phyloP scores from a whole-genome alignment of 768 basidiomycete genomes.

The Serendipita vermifera region DNA sequence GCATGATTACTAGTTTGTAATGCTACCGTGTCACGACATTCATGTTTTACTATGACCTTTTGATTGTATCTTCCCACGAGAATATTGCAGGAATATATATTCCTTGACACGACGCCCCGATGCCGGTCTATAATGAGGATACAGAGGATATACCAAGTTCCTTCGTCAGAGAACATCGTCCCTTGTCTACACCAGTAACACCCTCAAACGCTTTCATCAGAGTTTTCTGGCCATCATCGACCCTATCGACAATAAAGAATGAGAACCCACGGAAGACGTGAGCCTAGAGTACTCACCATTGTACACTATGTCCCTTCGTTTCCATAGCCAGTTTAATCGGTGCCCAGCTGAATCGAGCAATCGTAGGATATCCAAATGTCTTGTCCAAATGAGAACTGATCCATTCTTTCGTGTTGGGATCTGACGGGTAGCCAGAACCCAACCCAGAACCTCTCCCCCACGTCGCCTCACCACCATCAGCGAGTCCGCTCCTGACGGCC shows the following conservation, averaged over 20 bases:
- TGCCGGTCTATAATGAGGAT: conserved; percentile 44
- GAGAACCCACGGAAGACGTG: not conserved
- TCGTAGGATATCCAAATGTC: conserved; percentile 81
- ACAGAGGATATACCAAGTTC: conserved; percentile 66
- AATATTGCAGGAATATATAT: too few relatives aligned
- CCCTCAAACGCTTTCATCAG: conserved; percentile 63
- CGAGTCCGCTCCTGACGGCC: conserved; percentile 20
- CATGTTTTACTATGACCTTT: too few relatives aligned
- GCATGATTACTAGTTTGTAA: too few relatives aligned
- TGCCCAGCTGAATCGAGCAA: conserved; percentile 92
- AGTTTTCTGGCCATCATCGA: conserved; percentile 68
- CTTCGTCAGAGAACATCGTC: conserved; percentile 52
- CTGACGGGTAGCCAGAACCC: conserved; percentile 88
- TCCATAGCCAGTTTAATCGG: conserved; percentile 80
- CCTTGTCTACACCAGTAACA: conserved; percentile 61
- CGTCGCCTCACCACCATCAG: not conserved
- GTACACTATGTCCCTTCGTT: conserved; percentile 59
- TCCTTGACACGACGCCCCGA: too few relatives aligned
- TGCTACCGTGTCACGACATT: too few relatives aligned
- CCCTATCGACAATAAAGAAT: conserved; percentile 36
- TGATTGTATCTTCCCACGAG: too few relatives aligned
- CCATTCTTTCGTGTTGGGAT: conserved; percentile 89
- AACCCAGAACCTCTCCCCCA: conserved; percentile 23
- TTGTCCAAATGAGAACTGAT: conserved; percentile 61
- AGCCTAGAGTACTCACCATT: conserved; percentile 46